A percentile compares a stretch with the other conserved stretches of the same genome.
These are phyloP conservation scores for Colletotrichum trifolii DNA, from an alignment of 2,329 filamentous ascomycete species.

Conservation along the genomic window DNA sequence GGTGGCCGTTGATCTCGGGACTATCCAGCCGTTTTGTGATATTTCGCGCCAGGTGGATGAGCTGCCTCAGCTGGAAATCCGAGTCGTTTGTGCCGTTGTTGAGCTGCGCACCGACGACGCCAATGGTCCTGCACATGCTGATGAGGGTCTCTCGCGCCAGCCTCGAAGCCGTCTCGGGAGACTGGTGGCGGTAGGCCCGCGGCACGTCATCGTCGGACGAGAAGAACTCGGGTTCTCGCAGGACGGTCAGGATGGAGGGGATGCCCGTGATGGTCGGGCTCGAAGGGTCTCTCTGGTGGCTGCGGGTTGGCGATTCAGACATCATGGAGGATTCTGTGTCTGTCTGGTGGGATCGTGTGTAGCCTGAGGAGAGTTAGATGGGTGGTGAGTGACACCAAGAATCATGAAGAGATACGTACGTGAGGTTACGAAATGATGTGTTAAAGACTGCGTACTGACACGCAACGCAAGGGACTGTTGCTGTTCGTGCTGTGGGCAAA, in stretches of 20 bases:
- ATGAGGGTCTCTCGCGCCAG: slow-evolving; percentile 32
- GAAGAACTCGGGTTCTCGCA: slow-evolving; percentile 30
- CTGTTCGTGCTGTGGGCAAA: too few relatives aligned
- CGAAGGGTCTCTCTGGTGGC: slow-evolving; percentile 22
- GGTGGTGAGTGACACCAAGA: too few relatives aligned
- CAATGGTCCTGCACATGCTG: slow-evolving; percentile 33
- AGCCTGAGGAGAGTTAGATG: too few relatives aligned
- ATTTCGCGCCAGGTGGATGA: slow-evolving; percentile 33
- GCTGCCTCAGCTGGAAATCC: slow-evolving; percentile 32
- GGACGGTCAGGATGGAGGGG: slow-evolving; percentile 30
- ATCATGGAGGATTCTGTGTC: slow-evolving; percentile 1
- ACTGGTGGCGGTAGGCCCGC: slow-evolving; percentile 23
- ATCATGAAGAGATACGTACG: too few relatives aligned
- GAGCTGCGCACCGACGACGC: slow-evolving; percentile 29
- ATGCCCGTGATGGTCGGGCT: slow-evolving; percentile 31
- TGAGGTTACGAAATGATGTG: too few relatives aligned
- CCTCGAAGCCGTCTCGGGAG: slow-evolving; percentile 30
- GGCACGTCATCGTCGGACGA: slow-evolving; percentile 21
- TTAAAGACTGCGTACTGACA: too few relatives aligned
- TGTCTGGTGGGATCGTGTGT: too few relatives aligned
- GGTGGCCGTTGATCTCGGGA: slow-evolving; percentile 23
- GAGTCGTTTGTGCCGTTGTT: slow-evolving; percentile 35
- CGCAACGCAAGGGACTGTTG: too few relatives aligned
- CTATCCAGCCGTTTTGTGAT: slow-evolving; percentile 30
- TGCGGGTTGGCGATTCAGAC: slow-evolving; percentile 25